Evolutionary conservation across 768 basidiomycete genomes (phyloP).

Genomic region (Gloeopeniophorella convolvens): DNA sequence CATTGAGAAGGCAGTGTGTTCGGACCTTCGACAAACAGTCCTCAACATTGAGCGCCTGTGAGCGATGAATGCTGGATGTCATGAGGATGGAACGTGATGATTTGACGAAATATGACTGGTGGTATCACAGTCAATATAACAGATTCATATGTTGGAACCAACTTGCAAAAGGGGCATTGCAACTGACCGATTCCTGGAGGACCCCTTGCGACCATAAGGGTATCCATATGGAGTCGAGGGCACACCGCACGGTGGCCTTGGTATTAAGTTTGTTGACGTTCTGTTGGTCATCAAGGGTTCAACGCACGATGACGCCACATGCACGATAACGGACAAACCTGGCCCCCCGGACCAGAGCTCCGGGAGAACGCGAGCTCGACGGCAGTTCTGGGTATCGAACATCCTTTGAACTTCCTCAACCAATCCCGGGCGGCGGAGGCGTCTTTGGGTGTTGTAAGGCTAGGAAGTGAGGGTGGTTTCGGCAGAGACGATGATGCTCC

Average conservation of each 20-base stretch:
- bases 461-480: slow-evolving; percentile 14
- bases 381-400: slow-evolving; percentile 39
- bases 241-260: slow-evolving; percentile 62
- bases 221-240: slow-evolving; percentile 56
- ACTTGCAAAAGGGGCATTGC: neutral
- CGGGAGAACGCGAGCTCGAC: slow-evolving; percentile 67
- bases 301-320: neutral
- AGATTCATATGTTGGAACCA: too few relatives aligned
- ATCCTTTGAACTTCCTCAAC: slow-evolving; percentile 10
- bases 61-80: slow-evolving; percentile 64
- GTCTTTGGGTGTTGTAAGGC: slow-evolving; percentile 14
- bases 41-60: slow-evolving; percentile 69
- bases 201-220: slow-evolving; percentile 54
- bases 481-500: slow-evolving; percentile 8
- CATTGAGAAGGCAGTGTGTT: slow-evolving; percentile 22
- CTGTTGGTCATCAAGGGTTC: slow-evolving; percentile 32
- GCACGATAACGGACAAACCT: slow-evolving; percentile 38
- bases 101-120: slow-evolving; percentile 57
- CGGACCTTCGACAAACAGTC: slow-evolving; percentile 61
- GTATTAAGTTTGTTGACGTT: slow-evolving; percentile 91
- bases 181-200: slow-evolving; percentile 44
- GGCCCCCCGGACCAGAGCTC: slow-evolving; percentile 82
- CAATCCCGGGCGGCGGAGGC: slow-evolving; percentile 16
- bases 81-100: slow-evolving; percentile 64
- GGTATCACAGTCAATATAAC: neutral